phyloP scores from a whole-genome alignment of 257 asterid species.

The Solanum medicagineum region DNA sequence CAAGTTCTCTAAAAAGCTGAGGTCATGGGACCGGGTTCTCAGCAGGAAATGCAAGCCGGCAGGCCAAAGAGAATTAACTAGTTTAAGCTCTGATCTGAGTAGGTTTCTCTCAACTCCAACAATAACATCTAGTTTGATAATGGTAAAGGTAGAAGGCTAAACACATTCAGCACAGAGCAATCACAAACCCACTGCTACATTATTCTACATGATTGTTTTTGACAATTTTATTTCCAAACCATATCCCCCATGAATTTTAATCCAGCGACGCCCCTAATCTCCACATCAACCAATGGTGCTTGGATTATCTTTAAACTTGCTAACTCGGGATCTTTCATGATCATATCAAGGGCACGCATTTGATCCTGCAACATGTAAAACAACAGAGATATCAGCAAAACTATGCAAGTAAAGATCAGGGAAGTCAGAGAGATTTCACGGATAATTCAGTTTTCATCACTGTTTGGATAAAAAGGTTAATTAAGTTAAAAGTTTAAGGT shows the following conservation, averaged over 20 bases:
- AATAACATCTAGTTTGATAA: background rate
- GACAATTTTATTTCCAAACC: slow-evolving; percentile 38
- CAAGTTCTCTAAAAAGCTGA: background rate
- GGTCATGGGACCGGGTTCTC: background rate
- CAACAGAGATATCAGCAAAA: background rate
- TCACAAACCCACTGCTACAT: background rate
- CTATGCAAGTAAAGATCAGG: background rate
- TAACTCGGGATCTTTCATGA: slow-evolving; percentile 36
- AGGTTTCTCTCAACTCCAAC: background rate
- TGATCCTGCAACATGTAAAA: slow-evolving; percentile 44
- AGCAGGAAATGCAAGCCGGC: too few species aligned
- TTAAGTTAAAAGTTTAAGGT: background rate
- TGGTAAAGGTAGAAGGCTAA: background rate
- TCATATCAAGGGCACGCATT: slow-evolving; percentile 41
- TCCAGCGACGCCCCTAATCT: slow-evolving; percentile 64
- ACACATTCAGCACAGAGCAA: background rate
- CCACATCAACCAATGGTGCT: slow-evolving; percentile 53
- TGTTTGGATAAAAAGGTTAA: background rate
- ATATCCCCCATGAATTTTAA: slow-evolving; percentile 58
- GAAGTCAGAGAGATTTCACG: background rate
- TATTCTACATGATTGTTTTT: background rate
- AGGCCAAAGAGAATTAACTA: background rate
- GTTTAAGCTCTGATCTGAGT: background rate
- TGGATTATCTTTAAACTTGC: slow-evolving; percentile 28
- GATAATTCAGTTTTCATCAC: background rate